These are phyloP conservation scores for Globisporangium sylvaticum DNA, from an alignment of 352 stramenopile genomes.

Conservation along the genomic window DNA sequence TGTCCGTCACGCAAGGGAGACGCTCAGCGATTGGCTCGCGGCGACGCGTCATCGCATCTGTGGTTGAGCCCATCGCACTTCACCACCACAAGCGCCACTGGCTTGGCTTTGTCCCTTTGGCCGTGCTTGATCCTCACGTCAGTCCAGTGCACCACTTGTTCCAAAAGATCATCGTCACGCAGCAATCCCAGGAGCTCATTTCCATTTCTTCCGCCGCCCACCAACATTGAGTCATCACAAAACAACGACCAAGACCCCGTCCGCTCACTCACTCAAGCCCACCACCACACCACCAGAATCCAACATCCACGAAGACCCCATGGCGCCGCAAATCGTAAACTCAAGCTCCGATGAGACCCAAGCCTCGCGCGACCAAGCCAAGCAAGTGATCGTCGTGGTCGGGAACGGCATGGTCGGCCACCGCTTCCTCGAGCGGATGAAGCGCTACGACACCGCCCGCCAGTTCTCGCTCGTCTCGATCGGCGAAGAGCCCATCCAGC, in stretches of 20 bases:
- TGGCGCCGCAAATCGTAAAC: constrained; percentile 9
- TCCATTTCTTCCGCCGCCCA: constrained; percentile 12
- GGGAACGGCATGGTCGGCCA: constrained; percentile 91
- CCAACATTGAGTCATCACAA: constrained; percentile 16
- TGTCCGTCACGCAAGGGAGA: constrained; percentile 4
- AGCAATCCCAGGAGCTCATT: constrained; percentile 1
- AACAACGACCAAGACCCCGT: neutral
- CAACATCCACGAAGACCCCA: neutral
- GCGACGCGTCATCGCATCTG: constrained; percentile 21
- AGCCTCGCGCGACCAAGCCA: neutral
- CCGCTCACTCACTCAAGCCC: neutral
- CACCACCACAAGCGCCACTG: neutral
- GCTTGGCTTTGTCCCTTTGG: neutral
- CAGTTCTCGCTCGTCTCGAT: constrained; percentile 86
- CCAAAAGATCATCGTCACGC: neutral
- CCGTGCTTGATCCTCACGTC: neutral
- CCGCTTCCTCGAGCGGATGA: constrained; percentile 82
- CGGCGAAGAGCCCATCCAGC: constrained; percentile 87
- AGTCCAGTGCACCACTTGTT: neutral
- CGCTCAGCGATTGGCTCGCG: constrained; percentile 22
- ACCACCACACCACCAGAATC: constrained; percentile 3
- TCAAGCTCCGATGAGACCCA: constrained; percentile 1
- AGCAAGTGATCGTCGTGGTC: constrained; percentile 83
- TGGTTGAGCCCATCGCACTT: neutral
- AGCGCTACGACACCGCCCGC: constrained; percentile 50